Percentiles rank a stretch among this genome's conserved stretches.
These are phyloP conservation scores for Hymenoscyphus linearis DNA, from an alignment of 2,329 filamentous ascomycete genomes.

Conservation along the genomic window DNA sequence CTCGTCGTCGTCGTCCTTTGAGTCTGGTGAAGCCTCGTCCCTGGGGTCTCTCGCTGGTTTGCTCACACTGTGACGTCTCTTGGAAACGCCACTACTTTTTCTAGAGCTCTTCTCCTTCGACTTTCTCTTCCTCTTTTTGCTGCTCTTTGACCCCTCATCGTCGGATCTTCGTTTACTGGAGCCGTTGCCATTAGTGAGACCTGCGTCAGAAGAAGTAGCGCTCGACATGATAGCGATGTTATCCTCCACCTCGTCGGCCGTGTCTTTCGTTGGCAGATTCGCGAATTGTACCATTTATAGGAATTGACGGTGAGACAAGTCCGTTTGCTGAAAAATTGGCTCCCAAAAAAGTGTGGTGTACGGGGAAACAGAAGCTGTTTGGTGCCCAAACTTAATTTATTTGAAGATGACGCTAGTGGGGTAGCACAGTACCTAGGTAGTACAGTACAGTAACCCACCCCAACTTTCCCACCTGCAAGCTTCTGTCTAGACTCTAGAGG, in stretches of 20 bases:
- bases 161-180: slow-evolving; percentile 15
- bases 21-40: slow-evolving; percentile 38
- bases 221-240: slow-evolving; percentile 4
- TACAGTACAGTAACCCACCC: too few relatives aligned
- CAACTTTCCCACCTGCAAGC: too few relatives aligned
- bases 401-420: background rate
- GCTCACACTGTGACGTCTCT: slow-evolving; percentile 50
- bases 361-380: too few relatives aligned
- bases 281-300: slow-evolving; percentile 25
- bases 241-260: slow-evolving; percentile 2
- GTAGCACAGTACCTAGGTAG: too few relatives aligned
- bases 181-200: slow-evolving; percentile 19
- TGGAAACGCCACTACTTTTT: slow-evolving; percentile 26
- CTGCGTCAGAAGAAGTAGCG: slow-evolving; percentile 11
- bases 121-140: slow-evolving; percentile 26
- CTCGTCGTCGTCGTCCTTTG: slow-evolving; percentile 20
- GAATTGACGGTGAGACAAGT: background rate
- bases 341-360: background rate
- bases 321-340: background rate
- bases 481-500: background rate
- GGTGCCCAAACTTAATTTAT: background rate
- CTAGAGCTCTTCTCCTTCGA: slow-evolving; percentile 22
- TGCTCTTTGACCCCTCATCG: slow-evolving; percentile 10
- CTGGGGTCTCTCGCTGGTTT: slow-evolving; percentile 57
- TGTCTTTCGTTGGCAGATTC: slow-evolving; percentile 7